Percentiles rank a stretch among this genome's conserved stretches.
These are phyloP conservation scores for Camellia sinensis DNA, from an alignment of 148 eudicot species.

Conservation along the genomic window DNA sequence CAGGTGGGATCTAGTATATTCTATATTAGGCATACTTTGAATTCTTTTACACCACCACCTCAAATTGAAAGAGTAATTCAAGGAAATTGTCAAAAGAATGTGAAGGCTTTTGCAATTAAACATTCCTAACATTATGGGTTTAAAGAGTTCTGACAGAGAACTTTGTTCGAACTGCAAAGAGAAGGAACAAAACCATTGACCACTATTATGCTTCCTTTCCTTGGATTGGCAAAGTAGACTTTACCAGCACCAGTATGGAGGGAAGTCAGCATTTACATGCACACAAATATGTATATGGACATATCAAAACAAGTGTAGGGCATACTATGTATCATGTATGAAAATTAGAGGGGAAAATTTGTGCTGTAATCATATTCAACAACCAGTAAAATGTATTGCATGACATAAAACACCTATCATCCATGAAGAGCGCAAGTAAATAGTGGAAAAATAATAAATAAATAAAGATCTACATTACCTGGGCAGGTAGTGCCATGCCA, in stretches of 20 bases:
- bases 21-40: too few relatives aligned
- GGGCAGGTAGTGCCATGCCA: constrained; percentile 87
- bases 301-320: background rate
- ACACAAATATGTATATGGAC: background rate
- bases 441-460: background rate
- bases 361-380: background rate
- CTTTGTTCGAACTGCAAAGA: too few relatives aligned
- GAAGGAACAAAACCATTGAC: too few relatives aligned
- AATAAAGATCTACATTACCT: constrained; percentile 40
- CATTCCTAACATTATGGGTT: too few relatives aligned
- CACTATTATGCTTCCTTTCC: too few relatives aligned
- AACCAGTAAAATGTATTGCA: background rate
- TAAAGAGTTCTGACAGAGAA: too few relatives aligned
- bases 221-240: background rate
- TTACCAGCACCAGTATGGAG: background rate
- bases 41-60: too few relatives aligned
- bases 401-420: background rate
- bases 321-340: background rate
- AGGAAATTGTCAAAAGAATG: too few relatives aligned
- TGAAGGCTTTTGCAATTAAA: too few relatives aligned
- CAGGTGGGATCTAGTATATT: too few relatives aligned
- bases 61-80: too few relatives aligned
- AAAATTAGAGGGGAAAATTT: background rate
- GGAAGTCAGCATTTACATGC: background rate
- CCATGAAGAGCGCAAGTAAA: background rate